Evolutionary conservation across 2,329 filamentous ascomycete species (phyloP), one percentile per base, ranked within the genome.

Genomic region (Colletotrichum coccodes): DNA sequence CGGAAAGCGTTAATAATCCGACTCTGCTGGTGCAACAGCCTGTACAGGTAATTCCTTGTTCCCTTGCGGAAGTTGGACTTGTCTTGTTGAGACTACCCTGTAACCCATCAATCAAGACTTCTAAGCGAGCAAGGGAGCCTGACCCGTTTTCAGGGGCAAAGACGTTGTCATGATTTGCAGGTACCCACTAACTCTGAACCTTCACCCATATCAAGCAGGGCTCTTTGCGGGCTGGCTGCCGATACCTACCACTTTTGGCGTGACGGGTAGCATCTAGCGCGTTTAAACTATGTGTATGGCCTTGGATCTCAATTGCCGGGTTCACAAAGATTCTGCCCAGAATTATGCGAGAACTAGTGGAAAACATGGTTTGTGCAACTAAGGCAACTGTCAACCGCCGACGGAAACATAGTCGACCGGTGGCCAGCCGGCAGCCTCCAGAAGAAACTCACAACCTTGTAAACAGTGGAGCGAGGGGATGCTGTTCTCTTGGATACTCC

Each of bases 131-230:
- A 42, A 9, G 61, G 62, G 32, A 32, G 14, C 56, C 40, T 34
- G 38, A 59, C 32, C 30, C 21, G 36, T 46, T 18, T 42, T 56
- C 47, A 60, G 66, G 66, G 66, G 34, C 42, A 18, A 36, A 18
- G 34, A 28, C 42, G 57, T 49, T 56, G 34, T 21, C 21, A 60
- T 42, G 61, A 30, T 32, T 28, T 49, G 21, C 2, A 36, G 28
- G 42, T 30, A 32, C 42, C 61, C 61, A 65, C 61, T 54, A 12
- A 21, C 28, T 64, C 54, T 36, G 47, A 56, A 30, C 61, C 32
- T 40, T 53, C 54, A 54, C 14, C 53, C 49, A 50, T 34, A 28
- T 38, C n/a, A 23, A 60, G 44, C 65, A 60, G 36, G 46, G 40
- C 61, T 53, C 12, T 21, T 32, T 34, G 40, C 46, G 56, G 54